Conservation (phyloP, 1,284 basidiomycete genomes). For the Inonotus obliquus region DNA sequence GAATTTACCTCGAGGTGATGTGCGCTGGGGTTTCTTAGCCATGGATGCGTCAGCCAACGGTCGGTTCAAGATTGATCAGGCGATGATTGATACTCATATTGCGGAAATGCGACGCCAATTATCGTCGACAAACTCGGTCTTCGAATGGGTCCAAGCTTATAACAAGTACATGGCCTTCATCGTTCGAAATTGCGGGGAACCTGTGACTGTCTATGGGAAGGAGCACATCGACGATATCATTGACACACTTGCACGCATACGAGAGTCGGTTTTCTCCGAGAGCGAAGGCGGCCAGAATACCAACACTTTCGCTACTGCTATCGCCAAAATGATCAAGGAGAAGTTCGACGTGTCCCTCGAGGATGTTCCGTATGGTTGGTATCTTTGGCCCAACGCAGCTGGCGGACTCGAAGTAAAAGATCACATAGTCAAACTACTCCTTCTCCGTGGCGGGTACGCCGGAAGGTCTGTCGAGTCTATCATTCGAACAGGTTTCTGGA, state of each 20-base stretch:
- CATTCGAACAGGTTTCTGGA: slow-evolving; percentile 19
- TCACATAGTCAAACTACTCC: slow-evolving; percentile 35
- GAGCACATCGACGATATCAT: slow-evolving; percentile 33
- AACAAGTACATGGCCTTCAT: slow-evolving; percentile 43
- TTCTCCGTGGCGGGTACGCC: slow-evolving; percentile 23
- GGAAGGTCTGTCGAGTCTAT: slow-evolving; percentile 21
- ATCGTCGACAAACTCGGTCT: slow-evolving; percentile 33
- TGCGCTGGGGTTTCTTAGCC: slow-evolving; percentile 39
- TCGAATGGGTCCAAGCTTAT: slow-evolving; percentile 39
- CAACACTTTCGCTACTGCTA: slow-evolving; percentile 25
- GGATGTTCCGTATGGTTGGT: slow-evolving; percentile 40
- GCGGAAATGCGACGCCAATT: slow-evolving; percentile 38
- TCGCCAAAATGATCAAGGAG: slow-evolving; percentile 30
- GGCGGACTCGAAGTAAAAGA: slow-evolving; percentile 39
- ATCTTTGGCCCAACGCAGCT: slow-evolving; percentile 37
- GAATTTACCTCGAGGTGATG: slow-evolving; percentile 32
- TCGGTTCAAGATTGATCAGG: slow-evolving; percentile 35
- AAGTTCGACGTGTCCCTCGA: slow-evolving; percentile 29
- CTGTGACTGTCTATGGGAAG: slow-evolving; percentile 34
- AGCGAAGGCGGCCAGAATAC: slow-evolving; percentile 24
- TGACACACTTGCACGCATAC: slow-evolving; percentile 34
- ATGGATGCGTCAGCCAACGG: slow-evolving; percentile 29
- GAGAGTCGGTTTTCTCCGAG: slow-evolving; percentile 33
- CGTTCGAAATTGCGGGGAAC: slow-evolving; percentile 36
- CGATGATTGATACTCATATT: slow-evolving; percentile 35